Conservation (phyloP, 1,284 basidiomycete genomes). For the Tausonia pullulans region DNA sequence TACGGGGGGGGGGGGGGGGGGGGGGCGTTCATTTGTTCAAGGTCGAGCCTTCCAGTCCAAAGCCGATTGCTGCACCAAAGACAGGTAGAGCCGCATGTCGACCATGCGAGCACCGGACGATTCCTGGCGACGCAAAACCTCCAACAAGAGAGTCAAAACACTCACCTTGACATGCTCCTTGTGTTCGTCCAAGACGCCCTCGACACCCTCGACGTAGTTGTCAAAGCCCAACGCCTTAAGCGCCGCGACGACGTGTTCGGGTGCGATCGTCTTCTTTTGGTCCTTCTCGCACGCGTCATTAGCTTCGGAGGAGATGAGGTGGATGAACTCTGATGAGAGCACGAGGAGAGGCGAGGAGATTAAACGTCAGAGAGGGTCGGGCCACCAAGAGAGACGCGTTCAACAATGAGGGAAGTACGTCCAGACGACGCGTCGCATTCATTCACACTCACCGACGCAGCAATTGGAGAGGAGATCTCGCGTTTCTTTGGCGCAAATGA, state of each 20-base stretch:
- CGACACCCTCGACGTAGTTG: constrained; percentile 62
- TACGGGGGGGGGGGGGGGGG: not conserved
- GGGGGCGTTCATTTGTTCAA: not conserved
- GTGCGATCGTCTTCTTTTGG: constrained; percentile 98
- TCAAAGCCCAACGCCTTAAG: constrained; percentile 51
- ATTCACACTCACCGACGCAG: constrained; percentile 68
- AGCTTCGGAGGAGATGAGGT: constrained; percentile 91
- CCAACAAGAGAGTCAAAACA: constrained; percentile 8
- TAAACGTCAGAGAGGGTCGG: constrained; percentile 1
- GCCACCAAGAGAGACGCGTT: not conserved
- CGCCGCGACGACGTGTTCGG: constrained; percentile 89
- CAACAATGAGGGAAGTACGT: not conserved
- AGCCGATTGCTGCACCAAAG: too few species aligned
- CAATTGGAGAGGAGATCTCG: constrained; percentile 94
- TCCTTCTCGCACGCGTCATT: constrained; percentile 98
- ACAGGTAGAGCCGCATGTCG: not conserved
- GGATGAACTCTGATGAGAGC: constrained; percentile 78
- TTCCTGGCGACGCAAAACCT: not conserved
- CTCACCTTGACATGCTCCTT: constrained; percentile 82
- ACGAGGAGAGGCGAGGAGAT: not conserved
- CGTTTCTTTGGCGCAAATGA: constrained; percentile 90
- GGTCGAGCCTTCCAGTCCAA: not conserved
- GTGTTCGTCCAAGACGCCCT: constrained; percentile 85
- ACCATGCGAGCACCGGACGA: too few species aligned
- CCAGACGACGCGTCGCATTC: not conserved